A percentile compares a stretch with the other conserved stretches of the same genome.
Evolutionary conservation across 2,329 filamentous ascomycete genomes (phyloP).

Genomic region (Talaromyces sp.): DNA sequence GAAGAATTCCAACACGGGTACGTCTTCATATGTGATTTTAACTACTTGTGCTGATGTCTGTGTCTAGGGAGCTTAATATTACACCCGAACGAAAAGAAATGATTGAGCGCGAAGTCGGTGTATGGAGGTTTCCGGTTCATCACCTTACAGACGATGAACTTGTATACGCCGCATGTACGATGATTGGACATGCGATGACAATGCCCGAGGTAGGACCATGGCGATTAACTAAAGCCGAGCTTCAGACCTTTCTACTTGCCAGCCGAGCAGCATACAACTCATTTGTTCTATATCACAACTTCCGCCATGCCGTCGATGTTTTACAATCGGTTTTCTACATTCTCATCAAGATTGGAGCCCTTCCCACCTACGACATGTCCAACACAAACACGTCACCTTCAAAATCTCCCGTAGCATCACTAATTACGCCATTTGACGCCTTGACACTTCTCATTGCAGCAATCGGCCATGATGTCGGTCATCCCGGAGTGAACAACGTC

Average conservation of each 20-base stretch:
- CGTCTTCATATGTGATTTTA: slow-evolving; percentile 26
- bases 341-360: slow-evolving; percentile 71
- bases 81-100: slow-evolving; percentile 61
- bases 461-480: slow-evolving; percentile 97
- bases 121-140: slow-evolving; percentile 88
- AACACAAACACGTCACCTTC: slow-evolving; percentile 22
- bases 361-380: slow-evolving; percentile 62
- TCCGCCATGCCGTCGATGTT: slow-evolving; percentile 94
- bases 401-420: slow-evolving; percentile 65
- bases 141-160: slow-evolving; percentile 88
- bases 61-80: slow-evolving; percentile 61
- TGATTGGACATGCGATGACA: slow-evolving; percentile 82
- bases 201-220: slow-evolving; percentile 79
- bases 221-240: slow-evolving; percentile 73
- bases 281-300: slow-evolving; percentile 97
- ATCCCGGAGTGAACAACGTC: slow-evolving; percentile 96
- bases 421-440: slow-evolving; percentile 83
- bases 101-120: slow-evolving; percentile 67
- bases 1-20: slow-evolving; percentile 62
- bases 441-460: slow-evolving; percentile 87
- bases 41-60: slow-evolving; percentile 14
- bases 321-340: slow-evolving; percentile 91
- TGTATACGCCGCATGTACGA: slow-evolving; percentile 76
- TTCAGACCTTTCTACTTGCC: slow-evolving; percentile 81
- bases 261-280: slow-evolving; percentile 93